Percentiles rank a stretch among this genome's conserved stretches.
These are phyloP conservation scores for Metarhizium rileyi DNA, from an alignment of 2,329 filamentous ascomycete species.

Conservation along the genomic window DNA sequence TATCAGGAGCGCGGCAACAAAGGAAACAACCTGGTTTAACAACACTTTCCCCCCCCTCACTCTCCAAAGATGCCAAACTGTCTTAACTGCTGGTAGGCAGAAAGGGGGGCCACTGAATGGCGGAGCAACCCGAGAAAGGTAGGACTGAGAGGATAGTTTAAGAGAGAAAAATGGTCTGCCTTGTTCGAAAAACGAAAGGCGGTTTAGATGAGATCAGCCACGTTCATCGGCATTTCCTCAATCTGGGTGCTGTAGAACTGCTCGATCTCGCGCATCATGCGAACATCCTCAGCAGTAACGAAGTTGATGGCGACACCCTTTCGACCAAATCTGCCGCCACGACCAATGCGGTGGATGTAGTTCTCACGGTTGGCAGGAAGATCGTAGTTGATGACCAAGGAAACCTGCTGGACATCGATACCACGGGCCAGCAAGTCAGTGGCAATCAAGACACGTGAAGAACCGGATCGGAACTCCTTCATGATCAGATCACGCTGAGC, in stretches of 20 bases:
- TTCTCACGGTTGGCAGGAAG: constrained; percentile 98
- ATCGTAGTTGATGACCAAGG: constrained; percentile 99
- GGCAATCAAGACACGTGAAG: constrained; percentile 95
- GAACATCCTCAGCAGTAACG: constrained; percentile 96
- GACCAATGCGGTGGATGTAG: constrained; percentile 99
- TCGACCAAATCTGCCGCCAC: constrained; percentile 98
- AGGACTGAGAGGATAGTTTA: constrained; percentile 16
- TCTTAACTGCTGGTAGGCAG: constrained; percentile 9
- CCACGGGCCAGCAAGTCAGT: constrained; percentile 97
- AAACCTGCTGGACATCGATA: constrained; percentile 99
- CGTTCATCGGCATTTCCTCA: constrained; percentile 99
- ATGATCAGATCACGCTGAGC: constrained; percentile 97
- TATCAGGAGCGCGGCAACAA: constrained; percentile 27
- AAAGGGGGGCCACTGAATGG: constrained; percentile 12
- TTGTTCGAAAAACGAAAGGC: background rate
- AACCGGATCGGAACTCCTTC: constrained; percentile 99
- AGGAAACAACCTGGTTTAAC: constrained; percentile 21
- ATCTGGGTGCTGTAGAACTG: constrained; percentile 99
- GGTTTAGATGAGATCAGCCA: constrained; percentile 64
- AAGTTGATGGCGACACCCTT: constrained; percentile 99
- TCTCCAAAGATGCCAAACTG: constrained; percentile 17
- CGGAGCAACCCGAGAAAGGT: constrained; percentile 15
- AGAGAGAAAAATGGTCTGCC: constrained; percentile 7
- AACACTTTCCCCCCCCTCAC: constrained; percentile 6
- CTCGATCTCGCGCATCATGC: constrained; percentile 99